phyloP scores from a whole-genome alignment of 805 yeast genomes.

The Starmerella etchellsii region DNA sequence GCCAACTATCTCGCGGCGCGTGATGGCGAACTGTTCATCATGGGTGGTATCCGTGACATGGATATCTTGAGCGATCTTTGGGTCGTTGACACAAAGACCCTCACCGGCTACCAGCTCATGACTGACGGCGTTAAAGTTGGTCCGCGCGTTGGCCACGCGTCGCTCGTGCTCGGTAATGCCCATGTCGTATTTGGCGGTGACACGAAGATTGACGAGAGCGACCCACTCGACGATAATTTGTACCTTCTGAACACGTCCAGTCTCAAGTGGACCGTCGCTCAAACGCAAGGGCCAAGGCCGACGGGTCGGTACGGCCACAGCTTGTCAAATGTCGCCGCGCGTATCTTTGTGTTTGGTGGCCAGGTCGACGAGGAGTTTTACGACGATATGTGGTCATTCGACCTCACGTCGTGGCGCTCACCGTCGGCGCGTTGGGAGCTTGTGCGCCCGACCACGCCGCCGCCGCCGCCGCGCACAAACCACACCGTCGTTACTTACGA shows the following conservation, averaged over 20 bases:
- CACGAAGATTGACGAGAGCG: slow-evolving; percentile 54
- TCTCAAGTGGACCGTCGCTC: slow-evolving; percentile 66
- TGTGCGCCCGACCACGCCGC: slow-evolving; percentile 39
- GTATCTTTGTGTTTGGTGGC: slow-evolving; percentile 83
- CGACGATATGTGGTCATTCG: slow-evolving; percentile 76
- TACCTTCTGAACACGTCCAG: slow-evolving; percentile 75
- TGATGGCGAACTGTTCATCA: slow-evolving; percentile 66
- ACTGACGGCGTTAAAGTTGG: slow-evolving; percentile 60
- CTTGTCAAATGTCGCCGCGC: slow-evolving; percentile 53
- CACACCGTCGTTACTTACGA: slow-evolving; percentile 78
- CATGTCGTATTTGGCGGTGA: slow-evolving; percentile 95
- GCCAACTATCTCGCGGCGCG: slow-evolving; percentile 66
- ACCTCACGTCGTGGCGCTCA: slow-evolving; percentile 70
- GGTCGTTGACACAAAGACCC: slow-evolving; percentile 51
- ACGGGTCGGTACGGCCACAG: slow-evolving; percentile 92
- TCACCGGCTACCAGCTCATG: slow-evolving; percentile 46
- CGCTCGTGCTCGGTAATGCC: slow-evolving; percentile 86
- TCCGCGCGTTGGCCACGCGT: slow-evolving; percentile 92
- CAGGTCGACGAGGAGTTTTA: slow-evolving; percentile 74
- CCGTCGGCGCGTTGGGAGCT: slow-evolving; percentile 77
- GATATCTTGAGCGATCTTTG: slow-evolving; percentile 93
- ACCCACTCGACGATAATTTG: slow-evolving; percentile 75
- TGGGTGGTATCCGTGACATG: slow-evolving; percentile 92
- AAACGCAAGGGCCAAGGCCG: slow-evolving; percentile 64
- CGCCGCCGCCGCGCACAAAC: slow-evolving; percentile 57